Evolutionary conservation across 2,329 filamentous ascomycete genomes (phyloP), one percentile per base, ranked within the genome.

Genomic region (Fusarium sp.): DNA sequence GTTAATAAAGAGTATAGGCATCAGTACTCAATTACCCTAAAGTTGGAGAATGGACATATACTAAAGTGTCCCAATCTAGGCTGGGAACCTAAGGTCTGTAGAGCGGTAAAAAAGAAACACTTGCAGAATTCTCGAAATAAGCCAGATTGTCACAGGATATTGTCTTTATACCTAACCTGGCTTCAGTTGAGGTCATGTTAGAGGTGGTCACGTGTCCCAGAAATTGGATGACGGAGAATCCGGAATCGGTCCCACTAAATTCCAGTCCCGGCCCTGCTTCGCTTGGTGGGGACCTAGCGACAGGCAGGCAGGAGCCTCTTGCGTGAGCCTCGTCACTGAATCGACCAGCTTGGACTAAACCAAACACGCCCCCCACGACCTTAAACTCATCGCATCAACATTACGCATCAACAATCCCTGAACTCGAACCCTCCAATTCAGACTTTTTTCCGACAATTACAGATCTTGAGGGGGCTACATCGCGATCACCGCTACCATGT

Each of bases 401-500:
- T 64, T 54, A 49, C 55, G 62, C 60, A 67, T 52, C 56, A 65
- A 54, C 67, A 62, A 70, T 65, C 61, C 58, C 9, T 31, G 38
- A 62, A 57, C 52, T 33, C 49, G 35, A 46, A 25, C 52, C 33
- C 22, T 31, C 47, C 52, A 42, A 41, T 52, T 39, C 41, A 41
- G n/a, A 22, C 29, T 12, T 50, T 15, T 15, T 36, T 25, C 18
- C 36, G 22, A 46, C 15, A 36, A 29, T 36, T 17, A 45, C 52
- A 33, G 13, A 47, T 58, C 25, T 46, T 35, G 44, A 62, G 57
- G 27, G 65, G 68, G 55, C 59, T 47, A 71, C 38, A 49, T 50
- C 52, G 39, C 44, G 36, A 46, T 42, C 38, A 58, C 46, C 66
- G 39, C 53, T 76, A 81, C 61, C 81, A 97, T 97, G 94, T 93